These are phyloP conservation scores for Trametes coccinea DNA, from an alignment of 768 basidiomycete species.

Conservation along the genomic window DNA sequence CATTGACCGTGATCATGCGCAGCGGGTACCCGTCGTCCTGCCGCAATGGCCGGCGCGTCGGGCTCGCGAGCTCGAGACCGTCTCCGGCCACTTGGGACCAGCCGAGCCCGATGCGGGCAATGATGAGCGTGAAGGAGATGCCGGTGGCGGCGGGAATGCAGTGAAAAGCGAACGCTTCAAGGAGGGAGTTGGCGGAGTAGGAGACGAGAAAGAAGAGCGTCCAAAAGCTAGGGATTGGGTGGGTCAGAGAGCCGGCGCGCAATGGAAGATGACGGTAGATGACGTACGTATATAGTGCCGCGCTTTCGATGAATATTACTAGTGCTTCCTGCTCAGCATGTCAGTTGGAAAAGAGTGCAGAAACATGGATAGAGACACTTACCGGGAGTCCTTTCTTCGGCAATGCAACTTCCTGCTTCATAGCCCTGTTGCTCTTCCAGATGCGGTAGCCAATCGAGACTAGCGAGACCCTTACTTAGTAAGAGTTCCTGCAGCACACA, in stretches of 20 bases:
- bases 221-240: no score
- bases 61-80: background rate
- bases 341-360: background rate
- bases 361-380: background rate
- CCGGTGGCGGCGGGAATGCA: conserved; percentile 19
- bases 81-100: background rate
- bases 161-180: conserved; percentile 15
- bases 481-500: no score
- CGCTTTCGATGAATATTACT: conserved; percentile 15
- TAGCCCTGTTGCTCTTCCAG: conserved; percentile 8
- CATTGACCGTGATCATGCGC: conserved; percentile 8
- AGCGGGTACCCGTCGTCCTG: background rate
- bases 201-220: background rate
- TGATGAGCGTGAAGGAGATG: conserved; percentile 20
- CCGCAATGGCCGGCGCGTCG: background rate
- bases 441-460: conserved; percentile 14
- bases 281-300: conserved; percentile 15
- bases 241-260: no score
- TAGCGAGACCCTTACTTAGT: background rate
- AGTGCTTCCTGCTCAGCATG: conserved; percentile 7
- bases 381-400: background rate
- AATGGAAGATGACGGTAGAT: conserved; percentile 9
- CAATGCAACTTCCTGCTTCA: background rate
- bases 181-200: conserved; percentile 9
- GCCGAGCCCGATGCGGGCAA: conserved; percentile 17